Percentiles rank a stretch among this genome's conserved stretches.
Evolutionary conservation across 1,284 basidiomycete species (phyloP).

Genomic region (Pseudomicrostroma phylloplanum): DNA sequence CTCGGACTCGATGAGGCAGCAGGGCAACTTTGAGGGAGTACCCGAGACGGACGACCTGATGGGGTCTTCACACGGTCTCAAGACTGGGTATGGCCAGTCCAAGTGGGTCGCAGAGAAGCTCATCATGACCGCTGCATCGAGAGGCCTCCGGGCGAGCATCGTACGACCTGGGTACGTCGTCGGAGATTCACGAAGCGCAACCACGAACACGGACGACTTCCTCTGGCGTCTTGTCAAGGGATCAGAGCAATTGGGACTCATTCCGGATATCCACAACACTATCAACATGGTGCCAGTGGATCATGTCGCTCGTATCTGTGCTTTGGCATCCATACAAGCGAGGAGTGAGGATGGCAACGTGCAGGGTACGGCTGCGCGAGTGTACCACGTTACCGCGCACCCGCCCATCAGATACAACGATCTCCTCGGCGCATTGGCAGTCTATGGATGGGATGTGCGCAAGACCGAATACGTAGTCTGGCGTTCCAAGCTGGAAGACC

Average conservation of each 20-base stretch:
- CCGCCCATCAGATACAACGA: slow-evolving; percentile 86
- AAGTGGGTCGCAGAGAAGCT: slow-evolving; percentile 99
- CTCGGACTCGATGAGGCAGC: slow-evolving; percentile 59
- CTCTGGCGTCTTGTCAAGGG: slow-evolving; percentile 97
- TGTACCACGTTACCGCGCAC: slow-evolving; percentile 80
- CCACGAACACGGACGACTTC: slow-evolving; percentile 99
- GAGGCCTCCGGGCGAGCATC: slow-evolving; percentile 81
- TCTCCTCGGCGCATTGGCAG: slow-evolving; percentile 68
- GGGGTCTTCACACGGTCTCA: slow-evolving; percentile 68
- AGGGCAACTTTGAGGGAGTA: slow-evolving; percentile 58
- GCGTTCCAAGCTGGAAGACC: slow-evolving; percentile 85
- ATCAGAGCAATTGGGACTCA: slow-evolving; percentile 86
- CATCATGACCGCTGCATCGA: slow-evolving; percentile 77
- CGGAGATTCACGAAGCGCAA: slow-evolving; percentile 71
- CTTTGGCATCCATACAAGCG: slow-evolving; percentile 47
- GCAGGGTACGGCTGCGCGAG: slow-evolving; percentile 57
- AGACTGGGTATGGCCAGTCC: slow-evolving; percentile 90
- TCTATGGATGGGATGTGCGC: slow-evolving; percentile 74
- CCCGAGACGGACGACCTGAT: slow-evolving; percentile 87
- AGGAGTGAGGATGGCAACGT: slow-evolving; percentile 59
- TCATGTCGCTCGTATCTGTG: slow-evolving; percentile 79
- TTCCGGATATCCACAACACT: slow-evolving; percentile 96
- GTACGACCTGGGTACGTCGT: slow-evolving; percentile 93
- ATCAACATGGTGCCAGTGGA: slow-evolving; percentile 98
- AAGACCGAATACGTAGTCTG: slow-evolving; percentile 85